Evolutionary conservation across 192 early-diverging fungal species (phyloP).

Genomic region (Pecoramyces ruminantium): DNA sequence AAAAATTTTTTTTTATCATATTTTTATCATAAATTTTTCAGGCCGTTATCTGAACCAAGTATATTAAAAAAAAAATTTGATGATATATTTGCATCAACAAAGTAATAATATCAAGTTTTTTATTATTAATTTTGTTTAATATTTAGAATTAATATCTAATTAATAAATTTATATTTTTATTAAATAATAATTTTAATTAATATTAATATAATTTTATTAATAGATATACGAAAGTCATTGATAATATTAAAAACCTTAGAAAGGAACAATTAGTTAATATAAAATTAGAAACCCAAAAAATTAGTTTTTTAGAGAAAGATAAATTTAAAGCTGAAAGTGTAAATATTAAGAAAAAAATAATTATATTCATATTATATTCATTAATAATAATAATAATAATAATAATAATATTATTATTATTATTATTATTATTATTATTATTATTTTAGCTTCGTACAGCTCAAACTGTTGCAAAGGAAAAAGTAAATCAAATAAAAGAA

Average conservation of each 20-base stretch:
- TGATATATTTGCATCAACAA: constrained; percentile 86
- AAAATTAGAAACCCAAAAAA: constrained; percentile 35
- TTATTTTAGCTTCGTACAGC: not conserved
- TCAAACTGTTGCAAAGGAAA: not conserved
- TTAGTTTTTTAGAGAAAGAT: constrained; percentile 49
- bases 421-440: too few relatives aligned
- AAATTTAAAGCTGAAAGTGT: constrained; percentile 56
- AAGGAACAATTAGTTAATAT: constrained; percentile 52
- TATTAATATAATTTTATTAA: too few relatives aligned
- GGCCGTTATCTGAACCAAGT: constrained; percentile 77
- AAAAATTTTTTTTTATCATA: too few relatives aligned
- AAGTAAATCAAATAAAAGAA: not conserved
- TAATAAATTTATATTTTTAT: too few relatives aligned
- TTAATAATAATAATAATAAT: too few relatives aligned
- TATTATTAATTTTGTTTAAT: not conserved
- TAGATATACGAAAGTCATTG: constrained; percentile 80
- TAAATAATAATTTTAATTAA: not conserved
- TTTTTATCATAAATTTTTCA: constrained; percentile 5
- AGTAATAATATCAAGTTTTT: constrained; percentile 16
- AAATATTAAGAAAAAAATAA: too few relatives aligned
- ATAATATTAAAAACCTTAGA: constrained; percentile 53
- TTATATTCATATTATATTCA: too few relatives aligned
- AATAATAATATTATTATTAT: too few relatives aligned
- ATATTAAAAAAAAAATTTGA: constrained; percentile 93
- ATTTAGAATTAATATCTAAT: not conserved